Evolutionary conservation across 768 basidiomycete genomes (phyloP).

Genomic region (Rhizopogon vinicolor): DNA sequence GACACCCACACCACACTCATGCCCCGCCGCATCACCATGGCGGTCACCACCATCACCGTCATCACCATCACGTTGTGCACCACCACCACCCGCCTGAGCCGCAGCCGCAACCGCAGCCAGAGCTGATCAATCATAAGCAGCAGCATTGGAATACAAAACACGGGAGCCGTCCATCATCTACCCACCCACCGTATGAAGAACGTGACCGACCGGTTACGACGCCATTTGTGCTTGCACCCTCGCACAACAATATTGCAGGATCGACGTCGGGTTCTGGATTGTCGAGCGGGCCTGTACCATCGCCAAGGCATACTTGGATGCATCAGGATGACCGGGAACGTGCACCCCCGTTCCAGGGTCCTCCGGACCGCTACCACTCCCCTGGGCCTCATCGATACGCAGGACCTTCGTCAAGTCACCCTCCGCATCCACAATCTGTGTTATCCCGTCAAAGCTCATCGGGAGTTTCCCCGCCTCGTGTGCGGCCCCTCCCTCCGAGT

Average conservation of each 20-base stretch:
- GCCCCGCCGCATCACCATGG: constrained; percentile 23
- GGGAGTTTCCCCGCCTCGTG: constrained; percentile 33
- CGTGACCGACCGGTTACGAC: constrained; percentile 50
- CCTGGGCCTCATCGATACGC: constrained; percentile 17
- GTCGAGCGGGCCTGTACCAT: constrained; percentile 24
- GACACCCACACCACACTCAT: constrained; percentile 24
- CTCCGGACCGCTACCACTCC: constrained; percentile 23
- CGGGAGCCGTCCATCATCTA: constrained; percentile 34
- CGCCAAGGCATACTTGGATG: constrained; percentile 39
- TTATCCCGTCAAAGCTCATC: constrained; percentile 7
- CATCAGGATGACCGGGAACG: constrained; percentile 23
- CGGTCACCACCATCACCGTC: constrained; percentile 42
- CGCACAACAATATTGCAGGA: constrained; percentile 31
- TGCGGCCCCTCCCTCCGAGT: constrained; percentile 22
- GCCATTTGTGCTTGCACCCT: constrained; percentile 49
- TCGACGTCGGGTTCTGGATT: constrained; percentile 12
- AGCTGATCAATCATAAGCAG: constrained; percentile 22
- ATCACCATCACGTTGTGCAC: constrained; percentile 40
- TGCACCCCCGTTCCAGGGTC: constrained; percentile 23
- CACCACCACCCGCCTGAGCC: constrained; percentile 42
- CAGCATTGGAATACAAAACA: constrained; percentile 23
- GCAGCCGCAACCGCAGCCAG: constrained; percentile 16
- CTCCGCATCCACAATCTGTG: not conserved
- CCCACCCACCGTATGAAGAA: constrained; percentile 39
- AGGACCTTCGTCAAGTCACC: not conserved